These are phyloP conservation scores for Ajuga reptans DNA, from an alignment of 305 asterid genomes.

Conservation along the genomic window DNA sequence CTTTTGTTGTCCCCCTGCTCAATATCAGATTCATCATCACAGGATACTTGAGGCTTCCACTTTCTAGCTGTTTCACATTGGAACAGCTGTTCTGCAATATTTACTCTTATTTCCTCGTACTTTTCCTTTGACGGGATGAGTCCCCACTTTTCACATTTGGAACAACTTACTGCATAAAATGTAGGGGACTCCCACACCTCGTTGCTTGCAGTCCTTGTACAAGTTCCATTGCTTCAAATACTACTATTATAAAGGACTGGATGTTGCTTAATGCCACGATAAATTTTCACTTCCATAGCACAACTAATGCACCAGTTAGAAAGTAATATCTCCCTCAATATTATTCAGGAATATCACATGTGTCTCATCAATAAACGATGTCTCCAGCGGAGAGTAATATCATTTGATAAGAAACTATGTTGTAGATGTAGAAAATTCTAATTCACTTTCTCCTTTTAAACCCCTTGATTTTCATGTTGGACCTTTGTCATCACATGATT, in stretches of 20 bases:
- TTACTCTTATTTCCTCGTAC: constrained; percentile 61
- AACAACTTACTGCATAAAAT: too few relatives aligned
- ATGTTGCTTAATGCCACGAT: too few relatives aligned
- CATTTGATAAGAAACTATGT: not conserved
- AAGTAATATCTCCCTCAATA: not conserved
- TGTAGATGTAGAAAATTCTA: not conserved
- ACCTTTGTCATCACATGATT: not conserved
- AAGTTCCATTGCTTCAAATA: too few relatives aligned
- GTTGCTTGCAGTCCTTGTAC: too few relatives aligned
- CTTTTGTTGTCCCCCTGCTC: constrained; percentile 12
- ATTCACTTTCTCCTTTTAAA: not conserved
- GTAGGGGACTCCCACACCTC: too few relatives aligned
- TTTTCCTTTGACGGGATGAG: constrained; percentile 55
- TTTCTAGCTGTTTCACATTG: constrained; percentile 50
- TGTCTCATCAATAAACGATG: constrained; percentile 1
- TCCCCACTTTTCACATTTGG: too few relatives aligned
- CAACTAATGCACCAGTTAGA: too few relatives aligned
- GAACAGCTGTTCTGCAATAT: constrained; percentile 36
- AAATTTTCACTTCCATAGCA: too few relatives aligned
- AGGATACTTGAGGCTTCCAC: constrained; percentile 52
- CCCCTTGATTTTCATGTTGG: constrained; percentile 3
- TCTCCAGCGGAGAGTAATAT: not conserved
- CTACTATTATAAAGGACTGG: too few relatives aligned
- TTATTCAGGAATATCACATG: not conserved
- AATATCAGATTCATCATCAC: constrained; percentile 39